These are phyloP conservation scores for Filobasidium wieringae DNA, from an alignment of 768 basidiomycete genomes.

Conservation along the genomic window DNA sequence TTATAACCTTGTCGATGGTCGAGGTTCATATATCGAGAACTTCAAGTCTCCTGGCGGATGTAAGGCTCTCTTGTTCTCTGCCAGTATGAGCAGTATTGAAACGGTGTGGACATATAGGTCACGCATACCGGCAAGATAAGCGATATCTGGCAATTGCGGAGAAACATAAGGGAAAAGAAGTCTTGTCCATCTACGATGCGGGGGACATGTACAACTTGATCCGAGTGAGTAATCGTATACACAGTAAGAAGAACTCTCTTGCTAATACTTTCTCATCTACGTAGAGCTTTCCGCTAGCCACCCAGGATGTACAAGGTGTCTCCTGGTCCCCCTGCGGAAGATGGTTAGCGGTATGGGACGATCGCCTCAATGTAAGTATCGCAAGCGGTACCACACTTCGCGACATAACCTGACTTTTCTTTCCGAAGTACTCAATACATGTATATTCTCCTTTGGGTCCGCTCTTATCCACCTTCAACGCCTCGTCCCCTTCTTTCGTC, in stretches of 20 bases:
- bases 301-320: constrained; percentile 42
- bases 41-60: constrained; percentile 72
- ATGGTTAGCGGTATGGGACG: constrained; percentile 38
- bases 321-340: constrained; percentile 38
- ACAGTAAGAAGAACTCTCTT: no score
- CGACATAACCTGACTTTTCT: neutral
- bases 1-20: constrained; percentile 66
- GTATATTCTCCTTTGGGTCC: constrained; percentile 37
- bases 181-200: constrained; percentile 67
- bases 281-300: constrained; percentile 75
- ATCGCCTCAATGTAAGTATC: constrained; percentile 29
- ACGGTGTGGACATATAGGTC: no score
- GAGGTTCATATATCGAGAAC: constrained; percentile 55
- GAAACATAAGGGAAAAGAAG: constrained; percentile 79
- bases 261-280: no score
- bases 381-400: no score
- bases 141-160: constrained; percentile 78
- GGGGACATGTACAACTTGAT: constrained; percentile 20
- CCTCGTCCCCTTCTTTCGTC: constrained; percentile 19
- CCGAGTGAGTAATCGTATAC: constrained; percentile 21
- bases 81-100: no score
- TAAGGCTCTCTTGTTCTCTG: no score
- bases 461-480: constrained; percentile 25
- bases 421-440: constrained; percentile 33
- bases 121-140: constrained; percentile 48